phyloP scores from a whole-genome alignment of 2,329 filamentous ascomycete species.

The Lachnellula hyalina region DNA sequence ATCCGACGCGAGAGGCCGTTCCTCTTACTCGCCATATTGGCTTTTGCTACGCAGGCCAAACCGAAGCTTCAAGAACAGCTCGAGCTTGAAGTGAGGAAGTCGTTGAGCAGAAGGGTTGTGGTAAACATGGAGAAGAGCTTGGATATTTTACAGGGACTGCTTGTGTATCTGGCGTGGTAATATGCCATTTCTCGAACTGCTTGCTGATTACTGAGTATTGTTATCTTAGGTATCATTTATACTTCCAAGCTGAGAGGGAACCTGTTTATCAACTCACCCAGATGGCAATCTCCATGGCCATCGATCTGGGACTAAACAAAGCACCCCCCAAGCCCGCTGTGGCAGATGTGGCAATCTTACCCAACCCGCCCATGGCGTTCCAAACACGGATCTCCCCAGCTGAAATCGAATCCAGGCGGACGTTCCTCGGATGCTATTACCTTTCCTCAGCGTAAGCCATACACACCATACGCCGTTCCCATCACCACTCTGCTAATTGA shows the following conservation, averaged over 20 bases:
- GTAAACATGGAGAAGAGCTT: constrained; percentile 51
- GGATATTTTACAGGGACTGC: constrained; percentile 51
- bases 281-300: constrained; percentile 27
- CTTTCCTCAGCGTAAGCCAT: constrained; percentile 23
- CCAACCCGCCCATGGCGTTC: neutral
- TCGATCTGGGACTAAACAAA: constrained; percentile 28
- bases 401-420: constrained; percentile 23
- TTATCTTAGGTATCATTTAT: constrained; percentile 26
- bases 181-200: constrained; percentile 6
- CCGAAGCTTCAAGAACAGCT: constrained; percentile 49
- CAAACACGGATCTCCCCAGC: constrained; percentile 1
- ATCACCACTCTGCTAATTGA: neutral
- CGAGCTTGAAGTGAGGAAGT: constrained; percentile 53
- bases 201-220: neutral
- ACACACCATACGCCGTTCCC: neutral
- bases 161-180: constrained; percentile 55
- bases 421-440: constrained; percentile 27
- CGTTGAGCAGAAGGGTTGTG: constrained; percentile 51
- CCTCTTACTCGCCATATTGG: constrained; percentile 48
- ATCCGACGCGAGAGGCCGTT: constrained; percentile 44
- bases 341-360: neutral
- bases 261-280: constrained; percentile 32
- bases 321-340: neutral
- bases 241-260: constrained; percentile 27
- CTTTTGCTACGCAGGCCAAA: constrained; percentile 44